A percentile compares a stretch with the other conserved stretches of the same genome.
Conservation (phyloP, 352 stramenopile genomes). For the Elongisporangium senticosum region DNA sequence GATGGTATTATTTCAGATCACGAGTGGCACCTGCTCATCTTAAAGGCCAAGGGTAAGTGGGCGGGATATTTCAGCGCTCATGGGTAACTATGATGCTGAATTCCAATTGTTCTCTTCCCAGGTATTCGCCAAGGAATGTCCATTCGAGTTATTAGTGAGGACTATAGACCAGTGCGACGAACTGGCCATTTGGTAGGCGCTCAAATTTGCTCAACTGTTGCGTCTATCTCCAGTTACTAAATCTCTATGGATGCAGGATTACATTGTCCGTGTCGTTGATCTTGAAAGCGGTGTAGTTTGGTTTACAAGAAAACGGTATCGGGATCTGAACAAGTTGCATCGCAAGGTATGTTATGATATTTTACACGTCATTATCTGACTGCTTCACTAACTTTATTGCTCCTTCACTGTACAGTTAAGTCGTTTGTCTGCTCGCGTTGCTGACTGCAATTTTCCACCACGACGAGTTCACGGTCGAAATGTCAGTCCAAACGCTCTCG, state of each 20-base stretch:
- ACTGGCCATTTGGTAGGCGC: slow-evolving; percentile 63
- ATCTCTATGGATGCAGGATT: slow-evolving; percentile 37
- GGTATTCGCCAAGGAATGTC: slow-evolving; percentile 75
- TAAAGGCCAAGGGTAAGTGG: slow-evolving; percentile 68
- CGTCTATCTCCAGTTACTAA: background rate
- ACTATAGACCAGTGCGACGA: slow-evolving; percentile 36
- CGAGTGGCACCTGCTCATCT: slow-evolving; percentile 78
- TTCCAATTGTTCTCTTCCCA: slow-evolving; percentile 6
- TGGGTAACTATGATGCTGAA: background rate
- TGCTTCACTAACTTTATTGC: slow-evolving; percentile 4
- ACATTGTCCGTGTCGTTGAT: slow-evolving; percentile 81
- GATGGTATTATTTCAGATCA: slow-evolving; percentile 83
- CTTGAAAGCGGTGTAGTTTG: slow-evolving; percentile 82
- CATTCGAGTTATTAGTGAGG: slow-evolving; percentile 72
- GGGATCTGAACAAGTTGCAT: slow-evolving; percentile 78
- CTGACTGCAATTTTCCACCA: slow-evolving; percentile 67
- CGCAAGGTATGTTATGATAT: slow-evolving; percentile 50
- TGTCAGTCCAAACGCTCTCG: slow-evolving; percentile 29
- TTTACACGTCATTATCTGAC: background rate
- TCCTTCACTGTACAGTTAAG: slow-evolving; percentile 29
- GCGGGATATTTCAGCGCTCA: background rate
- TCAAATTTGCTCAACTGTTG: background rate
- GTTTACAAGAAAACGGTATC: slow-evolving; percentile 79
- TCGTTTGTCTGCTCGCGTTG: slow-evolving; percentile 58
- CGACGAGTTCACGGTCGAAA: slow-evolving; percentile 50